Evolutionary conservation across 345 rosid genomes (phyloP).

Genomic region (Ceriops zippeliana): DNA sequence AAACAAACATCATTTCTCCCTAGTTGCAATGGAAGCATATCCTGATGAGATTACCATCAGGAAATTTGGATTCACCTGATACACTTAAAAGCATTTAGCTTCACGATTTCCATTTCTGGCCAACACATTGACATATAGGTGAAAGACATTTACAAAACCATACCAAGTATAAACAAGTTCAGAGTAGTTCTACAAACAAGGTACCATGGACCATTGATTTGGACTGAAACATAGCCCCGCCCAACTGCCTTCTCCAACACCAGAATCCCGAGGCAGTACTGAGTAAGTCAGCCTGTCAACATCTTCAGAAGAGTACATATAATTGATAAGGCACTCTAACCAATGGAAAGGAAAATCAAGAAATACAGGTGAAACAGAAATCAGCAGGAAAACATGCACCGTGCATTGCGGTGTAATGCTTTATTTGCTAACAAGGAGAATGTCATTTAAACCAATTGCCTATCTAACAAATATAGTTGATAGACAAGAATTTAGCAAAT

Average conservation of each 20-base stretch:
- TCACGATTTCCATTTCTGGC: no score
- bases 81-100: no score
- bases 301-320: slow-evolving; percentile 32
- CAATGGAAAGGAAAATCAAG: neutral
- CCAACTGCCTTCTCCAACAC: slow-evolving; percentile 75
- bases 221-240: slow-evolving; percentile 74
- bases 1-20: no score
- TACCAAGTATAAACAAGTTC: neutral
- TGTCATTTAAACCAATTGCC: neutral
- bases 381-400: neutral
- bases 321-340: slow-evolving; percentile 19
- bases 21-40: no score
- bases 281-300: slow-evolving; percentile 51
- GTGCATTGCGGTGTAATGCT: neutral
- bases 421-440: neutral
- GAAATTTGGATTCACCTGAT: no score
- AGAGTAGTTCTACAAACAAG: neutral
- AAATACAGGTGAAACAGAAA: slow-evolving; percentile 1
- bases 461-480: no score
- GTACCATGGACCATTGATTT: slow-evolving; percentile 60
- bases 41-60: no score
- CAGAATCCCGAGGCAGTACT: slow-evolving; percentile 58
- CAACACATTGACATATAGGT: no score
- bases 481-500: neutral
- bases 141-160: neutral